These are phyloP conservation scores for Metschnikowia drakensbergensis DNA, from an alignment of 805 yeast species.

Conservation along the genomic window DNA sequence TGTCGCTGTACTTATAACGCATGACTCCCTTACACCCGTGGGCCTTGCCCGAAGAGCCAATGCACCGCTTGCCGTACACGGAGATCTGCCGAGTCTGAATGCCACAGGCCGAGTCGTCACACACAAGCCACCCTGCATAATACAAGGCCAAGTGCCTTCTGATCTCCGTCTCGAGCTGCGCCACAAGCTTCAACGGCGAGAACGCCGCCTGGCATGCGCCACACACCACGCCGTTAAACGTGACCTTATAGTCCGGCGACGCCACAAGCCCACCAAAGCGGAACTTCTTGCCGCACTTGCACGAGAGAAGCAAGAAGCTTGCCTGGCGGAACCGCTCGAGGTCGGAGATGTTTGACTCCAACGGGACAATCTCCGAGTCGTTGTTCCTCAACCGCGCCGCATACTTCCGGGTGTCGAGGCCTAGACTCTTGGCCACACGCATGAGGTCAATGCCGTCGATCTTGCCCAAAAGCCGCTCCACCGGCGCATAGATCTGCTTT, in stretches of 20 bases:
- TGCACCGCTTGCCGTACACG: conserved; percentile 85
- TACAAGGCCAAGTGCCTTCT: conserved; percentile 68
- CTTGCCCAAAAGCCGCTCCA: conserved; percentile 78
- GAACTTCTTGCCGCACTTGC: conserved; percentile 61
- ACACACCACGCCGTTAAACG: conserved; percentile 71
- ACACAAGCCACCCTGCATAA: conserved; percentile 80
- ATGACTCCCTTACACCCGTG: conserved; percentile 76
- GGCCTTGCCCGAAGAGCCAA: conserved; percentile 59
- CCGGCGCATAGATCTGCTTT: conserved; percentile 86
- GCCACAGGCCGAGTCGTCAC: conserved; percentile 85
- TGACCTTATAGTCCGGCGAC: conserved; percentile 56
- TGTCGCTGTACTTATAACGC: conserved; percentile 72
- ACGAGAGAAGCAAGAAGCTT: conserved; percentile 50
- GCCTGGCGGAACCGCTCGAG: conserved; percentile 74
- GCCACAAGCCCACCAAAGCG: conserved; percentile 71
- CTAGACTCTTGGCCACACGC: conserved; percentile 71
- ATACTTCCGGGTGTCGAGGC: conserved; percentile 68
- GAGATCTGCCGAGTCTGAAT: conserved; percentile 77
- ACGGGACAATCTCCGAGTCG: conserved; percentile 57
- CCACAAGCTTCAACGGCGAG: conserved; percentile 51
- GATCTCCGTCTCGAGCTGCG: conserved; percentile 73
- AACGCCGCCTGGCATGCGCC: conserved; percentile 52
- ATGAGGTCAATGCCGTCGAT: conserved; percentile 84
- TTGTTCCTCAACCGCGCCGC: conserved; percentile 40
- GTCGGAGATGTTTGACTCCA: conserved; percentile 79